Base-by-base conservation (phyloP, 805 yeast genomes). In the Cephaloascus fragrans region DNA sequence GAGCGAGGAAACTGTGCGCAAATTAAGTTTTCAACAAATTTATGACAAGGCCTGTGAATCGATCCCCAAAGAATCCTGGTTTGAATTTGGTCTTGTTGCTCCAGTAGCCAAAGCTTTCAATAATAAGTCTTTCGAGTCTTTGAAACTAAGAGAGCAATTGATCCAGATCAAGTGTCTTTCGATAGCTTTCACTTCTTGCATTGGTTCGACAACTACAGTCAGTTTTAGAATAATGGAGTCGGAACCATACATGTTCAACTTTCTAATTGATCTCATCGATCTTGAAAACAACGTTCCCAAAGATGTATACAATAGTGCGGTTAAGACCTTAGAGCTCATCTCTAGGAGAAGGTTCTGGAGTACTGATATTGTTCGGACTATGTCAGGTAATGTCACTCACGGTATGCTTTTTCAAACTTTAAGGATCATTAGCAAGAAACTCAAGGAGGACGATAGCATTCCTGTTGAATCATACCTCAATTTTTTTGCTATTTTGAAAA, bases 351-450 rank as follows among this genome's bases (percentile, higher is more conserved):
- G 77, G 36, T 70, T 71, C 3, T 82, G 88, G 75, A 80, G 89
- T 15, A 68, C 80, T 37, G 96, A 88, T 47, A 68, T 89, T 18
- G 67, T 88, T 39, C 70, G 87, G 41, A 78, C 84, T 10, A 56
- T 88, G 45, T 86, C 93, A 17, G 96, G 93, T 8, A 86, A 86
- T 53, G 87, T 89, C 32, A 77, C 80, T 43, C 96, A 89, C 57
- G 97, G 97, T 1, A 60, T 78, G 10, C 52, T 89, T 32, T 84
- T 83, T 61, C 88, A 84, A 50, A 72, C 80, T 23, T 55, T 88
- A 20, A 72, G 89, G 41, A 67, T 67, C 34, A 74, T 86, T n/a
- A 64, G 75, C 39, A 75, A 77, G 41, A 59, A 68, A 33, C 47
- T 77, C 28, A 57, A 64, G 36, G 59, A 62, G 8, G 69, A 72